A percentile compares a stretch with the other conserved stretches of the same genome.
These are phyloP conservation scores for Chiua virens DNA, from an alignment of 768 basidiomycete genomes.

Conservation along the genomic window DNA sequence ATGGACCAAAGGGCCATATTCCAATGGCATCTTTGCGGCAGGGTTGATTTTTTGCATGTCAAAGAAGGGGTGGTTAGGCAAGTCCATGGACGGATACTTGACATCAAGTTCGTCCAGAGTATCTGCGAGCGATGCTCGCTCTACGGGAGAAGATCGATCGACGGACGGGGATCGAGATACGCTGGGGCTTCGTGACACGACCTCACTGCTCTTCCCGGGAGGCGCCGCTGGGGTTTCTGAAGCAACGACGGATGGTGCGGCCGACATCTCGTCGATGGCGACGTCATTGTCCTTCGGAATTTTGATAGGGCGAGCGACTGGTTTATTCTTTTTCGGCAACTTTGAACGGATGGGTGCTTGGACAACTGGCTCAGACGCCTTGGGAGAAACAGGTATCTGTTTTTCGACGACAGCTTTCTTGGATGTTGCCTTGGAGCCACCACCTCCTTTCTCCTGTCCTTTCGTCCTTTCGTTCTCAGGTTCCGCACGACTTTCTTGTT, in stretches of 20 bases:
- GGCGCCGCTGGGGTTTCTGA: constrained; percentile 48
- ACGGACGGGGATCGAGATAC: constrained; percentile 63
- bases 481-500: constrained; percentile 30
- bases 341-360: constrained; percentile 79
- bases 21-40: constrained; percentile 76
- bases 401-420: constrained; percentile 23
- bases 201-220: constrained; percentile 29
- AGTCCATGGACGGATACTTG: constrained; percentile 60
- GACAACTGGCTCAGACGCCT: constrained; percentile 35
- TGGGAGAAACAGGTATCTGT: constrained; percentile 15
- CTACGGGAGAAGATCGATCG: constrained; percentile 46
- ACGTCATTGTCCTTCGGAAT: constrained; percentile 60
- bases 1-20: constrained; percentile 84
- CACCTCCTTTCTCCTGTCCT: constrained; percentile 23
- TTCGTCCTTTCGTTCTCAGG: constrained; percentile 31
- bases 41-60: constrained; percentile 69
- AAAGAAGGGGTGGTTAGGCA: constrained; percentile 74
- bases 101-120: constrained; percentile 68
- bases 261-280: constrained; percentile 41
- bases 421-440: constrained; percentile 21
- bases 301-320: constrained; percentile 55
- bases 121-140: constrained; percentile 55
- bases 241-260: constrained; percentile 43
- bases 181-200: constrained; percentile 48
- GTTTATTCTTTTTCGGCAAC: constrained; percentile 82